These are phyloP conservation scores for Gardenia jasminoides DNA, from an alignment of 257 asterid genomes.

Conservation along the genomic window DNA sequence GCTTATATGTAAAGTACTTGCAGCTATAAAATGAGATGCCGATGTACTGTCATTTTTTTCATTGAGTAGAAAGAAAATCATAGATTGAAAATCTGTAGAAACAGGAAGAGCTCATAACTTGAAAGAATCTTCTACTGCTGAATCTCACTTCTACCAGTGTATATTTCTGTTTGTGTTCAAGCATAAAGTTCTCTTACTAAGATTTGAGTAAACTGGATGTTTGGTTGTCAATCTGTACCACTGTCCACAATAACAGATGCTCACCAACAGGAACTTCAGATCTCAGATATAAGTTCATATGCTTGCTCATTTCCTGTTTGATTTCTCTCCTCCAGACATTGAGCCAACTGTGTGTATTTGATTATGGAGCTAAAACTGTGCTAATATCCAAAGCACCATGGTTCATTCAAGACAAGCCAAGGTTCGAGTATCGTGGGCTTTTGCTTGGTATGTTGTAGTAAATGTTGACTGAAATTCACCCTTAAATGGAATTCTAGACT, in stretches of 20 bases:
- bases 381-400: slow-evolving; percentile 75
- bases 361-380: slow-evolving; percentile 70
- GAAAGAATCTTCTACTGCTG: background rate
- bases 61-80: background rate
- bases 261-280: background rate
- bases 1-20: background rate
- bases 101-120: background rate
- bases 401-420: slow-evolving; percentile 87
- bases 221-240: background rate
- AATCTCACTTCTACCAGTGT: too few species aligned
- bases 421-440: slow-evolving; percentile 82
- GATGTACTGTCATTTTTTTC: background rate
- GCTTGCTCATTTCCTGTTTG: slow-evolving; percentile 13
- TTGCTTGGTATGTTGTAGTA: slow-evolving; percentile 52
- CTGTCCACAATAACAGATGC: background rate
- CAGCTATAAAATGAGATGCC: background rate
- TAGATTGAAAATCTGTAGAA: background rate
- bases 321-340: slow-evolving; percentile 53
- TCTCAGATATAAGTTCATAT: background rate
- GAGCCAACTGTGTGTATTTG: slow-evolving; percentile 80
- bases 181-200: background rate
- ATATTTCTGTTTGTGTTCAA: background rate
- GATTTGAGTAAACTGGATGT: background rate
- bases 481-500: background rate
- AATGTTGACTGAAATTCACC: background rate